Base-by-base conservation (phyloP, 108 stramenopile genomes). In the Fistulifera solaris region DNA sequence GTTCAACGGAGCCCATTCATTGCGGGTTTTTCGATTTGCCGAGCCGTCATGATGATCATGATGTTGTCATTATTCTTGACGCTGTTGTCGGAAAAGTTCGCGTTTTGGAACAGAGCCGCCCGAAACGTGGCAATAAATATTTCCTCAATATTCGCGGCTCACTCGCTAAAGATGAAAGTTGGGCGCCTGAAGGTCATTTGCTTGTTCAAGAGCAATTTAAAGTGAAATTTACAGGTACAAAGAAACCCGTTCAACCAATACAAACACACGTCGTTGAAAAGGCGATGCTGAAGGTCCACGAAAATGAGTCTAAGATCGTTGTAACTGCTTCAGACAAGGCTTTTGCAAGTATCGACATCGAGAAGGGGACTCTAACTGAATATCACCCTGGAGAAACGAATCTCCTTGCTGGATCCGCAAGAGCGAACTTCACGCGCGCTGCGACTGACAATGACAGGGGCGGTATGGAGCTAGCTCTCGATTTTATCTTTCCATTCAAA, bases 361-460 rank as follows among this genome's bases (percentile, higher is more conserved):
- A 60, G 13, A 17, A 26, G 13, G 59, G 48, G 17, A 24, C 24
- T 18, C 6, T 60, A 2, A 14, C 21, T 2, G 52, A 18, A 2
- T 50, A 39, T 19, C 2, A 3, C 5, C 48, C 47, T 7, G 27
- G 25, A 3, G 59, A 48, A 27, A 38, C 10, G 1, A 57, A 57
- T 44, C 14, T 57, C 4, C 43, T 57, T 43, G 41, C 18, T 12
- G 42, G 22, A 11, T 2, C 40, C 31, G 31, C 31, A 35, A 3
- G 31, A 35, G 31, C 31, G 31, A 35, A 35, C 31, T 35, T 35
- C 31, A 35, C 31, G 31, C 56, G 89, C 12, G 89, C 89, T 5
- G 60, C 73, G 13, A 92, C 89, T 3, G 89, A 92, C 63, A 92
- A 92, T 66, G 89, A 92, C 50, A 56, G 75, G n/a, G 89, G 81